Evolutionary conservation across 2,329 filamentous ascomycete genomes (phyloP), one percentile per base, ranked within the genome.

Genomic region (Metarhizium rileyi): DNA sequence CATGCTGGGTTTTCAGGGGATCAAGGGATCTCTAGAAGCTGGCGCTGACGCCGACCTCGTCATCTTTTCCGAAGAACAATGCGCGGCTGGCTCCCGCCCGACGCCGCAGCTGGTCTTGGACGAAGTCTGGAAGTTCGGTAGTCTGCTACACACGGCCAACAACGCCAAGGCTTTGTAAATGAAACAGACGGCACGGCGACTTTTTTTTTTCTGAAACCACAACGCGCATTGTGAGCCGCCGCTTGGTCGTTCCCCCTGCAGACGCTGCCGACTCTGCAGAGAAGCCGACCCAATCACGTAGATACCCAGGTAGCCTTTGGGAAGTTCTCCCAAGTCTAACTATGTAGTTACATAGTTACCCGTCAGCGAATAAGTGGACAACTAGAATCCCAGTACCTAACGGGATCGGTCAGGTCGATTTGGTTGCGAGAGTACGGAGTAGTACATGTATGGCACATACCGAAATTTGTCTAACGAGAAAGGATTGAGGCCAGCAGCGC

Each of bases 51-150:
- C 81, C 6, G 83, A 86, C 64, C 63, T 91, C 45, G 77, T 89
- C 33, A 76, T 91, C 18, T 66, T 91, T 33, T 79, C 78, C 4
- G 75, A 85, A 50, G 68, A 72, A 14, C 43, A 48, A 36, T 44
- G 35, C 6, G 9, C 22, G 5, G 63, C 68, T 22, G 66, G 62
- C 44, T 66, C 67, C 40, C 74, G 73, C 10, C 62, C 57, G 36
- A 71, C 66, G 53, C 74, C 66, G 53, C 74, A 72, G 51, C 67
- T 91, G 38, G 70, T 76, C 10, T 72, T 90, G n/a, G 83, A 87
- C 52, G 78, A 87, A 66, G 85, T 89, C 20, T 90, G 85, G 86
- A 90, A 90, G 67, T 88, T 88, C 70, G 86, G 86, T 5, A 67
- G 67, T 33, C 70, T 72, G 55, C 74, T 84, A 22, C 60, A 59